Percentiles rank a stretch among this genome's conserved stretches.
Conservation (phyloP, 768 basidiomycete genomes). For the Trametes gibbosa region DNA sequence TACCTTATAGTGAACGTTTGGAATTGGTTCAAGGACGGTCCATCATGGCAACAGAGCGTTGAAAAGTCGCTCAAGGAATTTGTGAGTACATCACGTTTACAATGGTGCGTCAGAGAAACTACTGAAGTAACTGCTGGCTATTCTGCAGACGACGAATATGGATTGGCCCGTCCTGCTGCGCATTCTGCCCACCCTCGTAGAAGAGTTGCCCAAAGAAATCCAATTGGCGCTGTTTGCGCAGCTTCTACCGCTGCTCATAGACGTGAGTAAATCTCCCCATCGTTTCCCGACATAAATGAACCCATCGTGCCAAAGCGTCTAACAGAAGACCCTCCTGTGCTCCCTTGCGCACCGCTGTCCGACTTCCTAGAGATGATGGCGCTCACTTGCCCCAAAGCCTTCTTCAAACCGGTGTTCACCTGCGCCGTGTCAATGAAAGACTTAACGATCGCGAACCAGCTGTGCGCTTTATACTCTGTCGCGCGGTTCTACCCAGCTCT, state of each 20-base stretch:
- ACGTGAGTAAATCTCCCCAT: slow-evolving; percentile 37
- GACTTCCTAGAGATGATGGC: slow-evolving; percentile 52
- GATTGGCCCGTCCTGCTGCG: slow-evolving; percentile 44
- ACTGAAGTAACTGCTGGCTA: background rate
- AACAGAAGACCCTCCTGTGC: slow-evolving; percentile 49
- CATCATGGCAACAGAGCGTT: slow-evolving; percentile 42
- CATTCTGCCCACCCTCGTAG: slow-evolving; percentile 42
- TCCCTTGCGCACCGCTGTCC: slow-evolving; percentile 45
- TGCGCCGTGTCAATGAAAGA: slow-evolving; percentile 68
- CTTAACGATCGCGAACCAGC: slow-evolving; percentile 54
- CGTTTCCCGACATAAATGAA: background rate
- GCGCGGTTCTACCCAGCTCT: slow-evolving; percentile 56
- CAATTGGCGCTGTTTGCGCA: slow-evolving; percentile 39
- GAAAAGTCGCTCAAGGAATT: slow-evolving; percentile 40
- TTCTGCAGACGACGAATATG: slow-evolving; percentile 33
- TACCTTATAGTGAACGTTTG: slow-evolving; percentile 21
- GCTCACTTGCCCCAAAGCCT: slow-evolving; percentile 52
- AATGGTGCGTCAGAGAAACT: background rate
- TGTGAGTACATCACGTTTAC: slow-evolving; percentile 32
- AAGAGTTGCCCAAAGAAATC: slow-evolving; percentile 46
- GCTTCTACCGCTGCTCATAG: slow-evolving; percentile 46
- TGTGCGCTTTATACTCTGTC: slow-evolving; percentile 51
- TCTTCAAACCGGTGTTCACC: slow-evolving; percentile 70
- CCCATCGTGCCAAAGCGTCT: slow-evolving; percentile 42
- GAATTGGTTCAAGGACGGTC: slow-evolving; percentile 40